These are phyloP conservation scores for Pisolithus microcarpus DNA, from an alignment of 768 basidiomycete genomes.

Conservation along the genomic window DNA sequence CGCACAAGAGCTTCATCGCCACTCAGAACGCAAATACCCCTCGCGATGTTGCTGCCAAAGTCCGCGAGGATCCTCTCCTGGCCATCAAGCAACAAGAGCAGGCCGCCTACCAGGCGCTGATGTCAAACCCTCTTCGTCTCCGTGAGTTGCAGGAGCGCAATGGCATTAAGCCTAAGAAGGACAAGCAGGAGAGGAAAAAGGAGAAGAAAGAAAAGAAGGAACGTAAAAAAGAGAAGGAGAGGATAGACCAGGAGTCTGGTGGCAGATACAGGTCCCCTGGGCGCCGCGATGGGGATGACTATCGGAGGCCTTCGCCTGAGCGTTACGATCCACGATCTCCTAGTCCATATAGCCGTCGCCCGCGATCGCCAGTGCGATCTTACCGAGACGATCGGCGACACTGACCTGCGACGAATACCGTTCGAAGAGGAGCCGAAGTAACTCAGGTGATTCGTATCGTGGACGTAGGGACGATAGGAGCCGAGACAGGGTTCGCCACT, in stretches of 20 bases:
- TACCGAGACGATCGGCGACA: slow-evolving; percentile 14
- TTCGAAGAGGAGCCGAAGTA: slow-evolving; percentile 23
- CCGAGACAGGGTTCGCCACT: slow-evolving; percentile 27
- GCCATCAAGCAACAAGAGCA: slow-evolving; percentile 98
- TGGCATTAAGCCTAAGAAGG: slow-evolving; percentile 76
- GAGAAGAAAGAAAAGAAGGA: slow-evolving; percentile 47
- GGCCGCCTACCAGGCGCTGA: slow-evolving; percentile 78
- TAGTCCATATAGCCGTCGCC: slow-evolving; percentile 40
- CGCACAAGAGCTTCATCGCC: slow-evolving; percentile 91
- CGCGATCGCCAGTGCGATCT: slow-evolving; percentile 38
- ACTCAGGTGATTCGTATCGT: slow-evolving; percentile 21
- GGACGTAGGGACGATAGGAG: slow-evolving; percentile 9
- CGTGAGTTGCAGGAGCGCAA: slow-evolving; percentile 74
- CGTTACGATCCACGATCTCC: slow-evolving; percentile 31
- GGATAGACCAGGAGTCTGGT: slow-evolving; percentile 21
- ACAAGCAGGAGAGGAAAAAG: slow-evolving; percentile 55
- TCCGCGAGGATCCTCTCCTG: slow-evolving; percentile 94
- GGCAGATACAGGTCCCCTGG: slow-evolving; percentile 20
- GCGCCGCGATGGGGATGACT: slow-evolving; percentile 14
- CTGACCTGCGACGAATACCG: slow-evolving; percentile 11
- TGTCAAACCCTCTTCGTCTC: slow-evolving; percentile 80
- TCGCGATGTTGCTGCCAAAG: slow-evolving; percentile 86
- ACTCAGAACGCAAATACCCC: slow-evolving; percentile 88
- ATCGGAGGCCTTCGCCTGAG: slow-evolving; percentile 24
- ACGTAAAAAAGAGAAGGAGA: slow-evolving; percentile 20